Base-by-base conservation (phyloP, 2,329 filamentous ascomycete species). In the Neofusicoccum cordaticola region DNA sequence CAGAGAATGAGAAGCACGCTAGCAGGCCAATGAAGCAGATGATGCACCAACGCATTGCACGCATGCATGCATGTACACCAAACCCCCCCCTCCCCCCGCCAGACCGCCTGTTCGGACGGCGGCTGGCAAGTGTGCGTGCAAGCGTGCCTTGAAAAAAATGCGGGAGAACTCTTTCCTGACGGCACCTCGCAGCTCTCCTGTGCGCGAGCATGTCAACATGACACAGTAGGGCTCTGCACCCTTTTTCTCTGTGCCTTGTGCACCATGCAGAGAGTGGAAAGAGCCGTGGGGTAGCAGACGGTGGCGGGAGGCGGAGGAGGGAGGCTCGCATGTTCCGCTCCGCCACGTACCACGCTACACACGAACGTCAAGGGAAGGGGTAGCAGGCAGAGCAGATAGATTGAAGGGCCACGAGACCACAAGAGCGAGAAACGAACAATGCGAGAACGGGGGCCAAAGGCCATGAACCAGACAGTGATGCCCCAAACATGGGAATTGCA, bases 301-400 rank as follows among this genome's bases (percentile, higher is more conserved):
- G 39, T 37, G 53, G 53, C 19, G 39, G 41, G 35, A 34, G 39
- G 37, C 53, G 53, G 37, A 15, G 37, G 37, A 39, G 37, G 37
- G 37, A 39, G 37, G 37, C 37, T 39, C 37, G 37, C 11, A 39
- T 39, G 8, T 2, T 39, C 39, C 35, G n/a, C 9, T 4, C 22
- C 35, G 5, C 50, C 27, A 27, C n/a, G 53, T 58, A 34, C 53
- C 13, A 58, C 53, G 53, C 53, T 58, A 58, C 53, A 58, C 53
- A 58, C 39, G 34, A 44, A 58, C 53, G 53, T 58, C 53, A 58
- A 45, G 15, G 37, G 39, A 45, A 44, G 22, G 53, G 39, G 15
- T 17, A 19, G 6, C 9, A 3, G 15, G 6, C 3, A 22, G 27
- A 17, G 19, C 35, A 27, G 35, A 13, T 17, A 17, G 35, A 22